Evolutionary conservation across 371 early-diverging fungal species (phyloP).

Genomic region (Apophysomyces trapeziformis): DNA sequence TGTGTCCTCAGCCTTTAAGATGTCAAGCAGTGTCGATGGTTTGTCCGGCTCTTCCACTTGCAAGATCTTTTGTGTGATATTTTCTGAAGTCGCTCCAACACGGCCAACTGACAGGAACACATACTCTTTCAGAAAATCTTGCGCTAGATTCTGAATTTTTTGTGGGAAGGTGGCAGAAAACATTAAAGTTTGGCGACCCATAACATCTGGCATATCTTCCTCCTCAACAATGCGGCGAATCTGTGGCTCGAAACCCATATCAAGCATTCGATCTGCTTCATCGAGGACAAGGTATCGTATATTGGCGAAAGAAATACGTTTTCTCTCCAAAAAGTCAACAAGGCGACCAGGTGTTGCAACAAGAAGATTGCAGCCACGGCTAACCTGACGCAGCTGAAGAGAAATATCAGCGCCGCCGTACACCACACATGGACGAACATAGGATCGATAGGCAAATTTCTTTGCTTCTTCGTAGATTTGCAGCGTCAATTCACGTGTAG

Average conservation of each 20-base stretch:
- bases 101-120: conserved; percentile 94
- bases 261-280: conserved; percentile 99
- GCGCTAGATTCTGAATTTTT: conserved; percentile 92
- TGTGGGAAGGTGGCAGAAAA: conserved; percentile 98
- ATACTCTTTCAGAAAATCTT: conserved; percentile 94
- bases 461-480: conserved; percentile 61
- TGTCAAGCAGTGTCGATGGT: conserved; percentile 75
- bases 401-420: conserved; percentile 98
- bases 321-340: conserved; percentile 94
- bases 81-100: conserved; percentile 96
- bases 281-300: conserved; percentile 95
- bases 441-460: conserved; percentile 90
- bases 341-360: conserved; percentile 99
- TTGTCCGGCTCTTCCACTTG: conserved; percentile 79
- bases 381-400: conserved; percentile 87
- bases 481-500: conserved; percentile 48
- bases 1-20: conserved; percentile 65
- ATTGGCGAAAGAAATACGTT: conserved; percentile 77
- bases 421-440: conserved; percentile 92
- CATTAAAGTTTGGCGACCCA: conserved; percentile 94
- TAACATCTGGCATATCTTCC: conserved; percentile 91
- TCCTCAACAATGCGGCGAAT: conserved; percentile 96
- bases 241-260: conserved; percentile 99
- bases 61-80: conserved; percentile 89
- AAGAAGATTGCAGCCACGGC: conserved; percentile 94